These are phyloP conservation scores for Physcomitrellopsis africana DNA, from an alignment of 225 moss, liverwort and hornwort species.

Conservation along the genomic window DNA sequence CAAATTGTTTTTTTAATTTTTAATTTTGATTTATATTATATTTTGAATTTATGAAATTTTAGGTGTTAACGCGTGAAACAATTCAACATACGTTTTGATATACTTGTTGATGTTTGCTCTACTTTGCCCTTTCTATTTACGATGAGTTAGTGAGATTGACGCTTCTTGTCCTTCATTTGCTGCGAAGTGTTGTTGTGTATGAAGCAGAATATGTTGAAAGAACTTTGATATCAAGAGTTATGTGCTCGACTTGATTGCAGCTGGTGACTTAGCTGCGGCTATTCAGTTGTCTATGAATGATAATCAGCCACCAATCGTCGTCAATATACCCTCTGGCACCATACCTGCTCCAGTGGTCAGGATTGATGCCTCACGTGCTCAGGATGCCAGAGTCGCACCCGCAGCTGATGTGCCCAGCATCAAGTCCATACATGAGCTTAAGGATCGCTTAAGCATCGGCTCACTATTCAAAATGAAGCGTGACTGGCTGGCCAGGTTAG, in stretches of 20 bases:
- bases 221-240: slow-evolving; percentile 16
- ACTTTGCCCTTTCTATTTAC: neutral
- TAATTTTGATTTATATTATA: too few species aligned
- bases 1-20: too few species aligned
- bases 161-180: slow-evolving; percentile 20
- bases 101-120: neutral
- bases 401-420: slow-evolving; percentile 89
- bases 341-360: slow-evolving; percentile 79
- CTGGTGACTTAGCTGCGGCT: slow-evolving; percentile 95
- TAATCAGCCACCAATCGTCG: slow-evolving; percentile 50
- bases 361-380: slow-evolving; percentile 78
- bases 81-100: too few species aligned
- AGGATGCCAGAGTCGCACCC: slow-evolving; percentile 89
- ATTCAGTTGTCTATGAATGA: slow-evolving; percentile 98
- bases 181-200: slow-evolving; percentile 18
- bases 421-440: slow-evolving; percentile 94
- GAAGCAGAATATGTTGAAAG: slow-evolving; percentile 1
- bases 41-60: too few species aligned
- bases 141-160: slow-evolving; percentile 8
- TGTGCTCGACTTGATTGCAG: slow-evolving; percentile 52
- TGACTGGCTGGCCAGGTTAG: slow-evolving; percentile 95
- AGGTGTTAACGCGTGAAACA: too few species aligned
- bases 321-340: slow-evolving; percentile 80
- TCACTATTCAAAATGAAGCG: slow-evolving; percentile 99
- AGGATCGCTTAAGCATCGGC: slow-evolving; percentile 95